A percentile compares a stretch with the other conserved stretches of the same genome.
Evolutionary conservation across 768 basidiomycete species (phyloP).

Genomic region (Strobilomyces echinocephalus): DNA sequence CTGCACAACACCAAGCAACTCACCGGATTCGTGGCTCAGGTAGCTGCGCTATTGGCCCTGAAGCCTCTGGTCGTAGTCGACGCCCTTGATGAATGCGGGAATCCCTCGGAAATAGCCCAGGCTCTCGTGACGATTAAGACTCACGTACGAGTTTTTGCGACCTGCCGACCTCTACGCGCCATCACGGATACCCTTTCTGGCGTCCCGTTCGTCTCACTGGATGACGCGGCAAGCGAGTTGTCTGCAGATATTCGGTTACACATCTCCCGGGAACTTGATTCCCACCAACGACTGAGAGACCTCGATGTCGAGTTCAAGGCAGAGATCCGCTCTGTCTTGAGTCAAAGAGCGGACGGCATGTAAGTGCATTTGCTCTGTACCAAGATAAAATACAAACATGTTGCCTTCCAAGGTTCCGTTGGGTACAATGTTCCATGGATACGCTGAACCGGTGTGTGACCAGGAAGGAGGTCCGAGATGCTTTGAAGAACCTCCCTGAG

Average conservation of each 20-base stretch:
- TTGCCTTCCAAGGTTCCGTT: too few species aligned
- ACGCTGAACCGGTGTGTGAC: not conserved
- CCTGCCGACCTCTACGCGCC: not conserved
- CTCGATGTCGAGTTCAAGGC: too few species aligned
- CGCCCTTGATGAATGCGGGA: slow-evolving; percentile 5
- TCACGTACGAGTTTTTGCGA: not conserved
- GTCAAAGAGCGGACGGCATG: too few species aligned
- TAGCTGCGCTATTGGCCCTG: not conserved
- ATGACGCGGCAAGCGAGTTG: too few species aligned
- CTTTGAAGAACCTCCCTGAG: not conserved
- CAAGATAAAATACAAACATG: too few species aligned
- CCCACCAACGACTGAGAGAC: too few species aligned
- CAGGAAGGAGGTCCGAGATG: not conserved
- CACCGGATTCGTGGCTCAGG: not conserved
- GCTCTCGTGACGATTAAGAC: not conserved
- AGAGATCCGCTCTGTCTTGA: too few species aligned
- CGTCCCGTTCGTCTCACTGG: not conserved
- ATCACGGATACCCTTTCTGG: not conserved
- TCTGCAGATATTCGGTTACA: too few species aligned
- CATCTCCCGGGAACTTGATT: too few species aligned
- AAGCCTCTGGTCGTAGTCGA: not conserved
- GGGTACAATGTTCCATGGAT: too few species aligned
- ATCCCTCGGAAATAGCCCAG: not conserved
- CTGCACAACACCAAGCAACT: not conserved
- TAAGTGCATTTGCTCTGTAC: too few species aligned